Conservation (phyloP, 352 stramenopile species). For the Elongisporangium prolatum region DNA sequence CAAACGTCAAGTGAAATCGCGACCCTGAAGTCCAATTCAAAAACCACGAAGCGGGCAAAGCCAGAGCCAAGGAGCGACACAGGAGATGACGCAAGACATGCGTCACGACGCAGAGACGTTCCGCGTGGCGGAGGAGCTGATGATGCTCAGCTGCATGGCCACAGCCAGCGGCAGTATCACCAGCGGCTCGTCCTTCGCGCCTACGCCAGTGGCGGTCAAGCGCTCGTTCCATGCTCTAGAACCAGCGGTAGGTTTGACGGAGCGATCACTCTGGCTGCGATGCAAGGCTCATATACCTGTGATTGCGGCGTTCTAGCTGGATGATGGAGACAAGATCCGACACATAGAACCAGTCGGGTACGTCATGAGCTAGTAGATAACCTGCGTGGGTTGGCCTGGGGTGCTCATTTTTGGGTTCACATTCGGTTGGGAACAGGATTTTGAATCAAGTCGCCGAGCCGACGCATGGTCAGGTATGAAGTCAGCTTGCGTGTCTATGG, state of each 20-base stretch:
- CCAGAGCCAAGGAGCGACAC: conserved; percentile 13
- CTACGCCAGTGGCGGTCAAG: background rate
- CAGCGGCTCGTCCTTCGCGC: background rate
- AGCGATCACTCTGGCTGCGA: background rate
- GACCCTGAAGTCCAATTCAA: conserved; percentile 27
- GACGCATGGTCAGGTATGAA: background rate
- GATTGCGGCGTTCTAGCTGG: background rate
- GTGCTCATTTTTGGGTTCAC: background rate
- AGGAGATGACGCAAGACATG: conserved; percentile 20
- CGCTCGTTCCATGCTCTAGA: background rate
- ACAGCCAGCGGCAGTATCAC: background rate
- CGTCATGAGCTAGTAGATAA: background rate
- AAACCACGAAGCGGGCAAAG: conserved; percentile 15
- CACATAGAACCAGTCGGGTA: background rate
- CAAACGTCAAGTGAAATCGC: conserved; percentile 23
- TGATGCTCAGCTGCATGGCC: conserved; percentile 51
- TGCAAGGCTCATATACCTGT: background rate
- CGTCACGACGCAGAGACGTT: conserved; percentile 68
- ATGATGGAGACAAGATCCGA: background rate
- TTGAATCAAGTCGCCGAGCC: background rate
- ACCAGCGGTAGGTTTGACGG: background rate
- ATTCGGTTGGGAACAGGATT: background rate
- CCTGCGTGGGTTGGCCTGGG: background rate
- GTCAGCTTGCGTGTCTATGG: background rate
- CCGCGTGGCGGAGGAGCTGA: conserved; percentile 70